Conservation (phyloP, 1,284 basidiomycete species). For the Marasmius oreades region DNA sequence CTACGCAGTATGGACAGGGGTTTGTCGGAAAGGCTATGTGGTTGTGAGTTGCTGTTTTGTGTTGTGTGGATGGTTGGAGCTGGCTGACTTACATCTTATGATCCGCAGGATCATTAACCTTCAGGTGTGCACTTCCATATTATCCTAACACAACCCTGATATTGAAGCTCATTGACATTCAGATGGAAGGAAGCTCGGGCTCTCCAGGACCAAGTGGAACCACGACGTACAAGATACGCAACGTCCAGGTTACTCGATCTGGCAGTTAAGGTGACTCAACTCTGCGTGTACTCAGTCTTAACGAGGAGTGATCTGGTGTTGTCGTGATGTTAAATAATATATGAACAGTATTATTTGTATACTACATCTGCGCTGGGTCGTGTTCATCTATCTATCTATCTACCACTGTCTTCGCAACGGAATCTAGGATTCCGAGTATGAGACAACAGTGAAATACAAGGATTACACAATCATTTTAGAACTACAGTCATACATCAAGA, state of each 20-base stretch:
- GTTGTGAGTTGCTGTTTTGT: slow-evolving; percentile 29
- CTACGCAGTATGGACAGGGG: slow-evolving; percentile 35
- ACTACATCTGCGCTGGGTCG: no score
- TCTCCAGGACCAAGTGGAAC: slow-evolving; percentile 36
- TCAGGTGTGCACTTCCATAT: slow-evolving; percentile 26
- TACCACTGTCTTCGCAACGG: no score
- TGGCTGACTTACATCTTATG: background rate
- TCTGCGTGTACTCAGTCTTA: no score
- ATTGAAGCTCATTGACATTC: background rate
- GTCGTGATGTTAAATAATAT: no score
- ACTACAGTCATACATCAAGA: no score
- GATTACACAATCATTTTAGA: no score
- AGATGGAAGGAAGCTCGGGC: slow-evolving; percentile 46
- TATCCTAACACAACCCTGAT: background rate
- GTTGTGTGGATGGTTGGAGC: background rate
- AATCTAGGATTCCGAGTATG: no score
- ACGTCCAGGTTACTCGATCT: slow-evolving; percentile 31
- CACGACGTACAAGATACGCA: slow-evolving; percentile 35
- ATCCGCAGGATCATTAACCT: slow-evolving; percentile 36
- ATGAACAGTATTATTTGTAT: no score
- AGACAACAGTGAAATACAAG: no score
- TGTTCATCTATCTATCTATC: no score
- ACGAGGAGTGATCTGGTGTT: no score
- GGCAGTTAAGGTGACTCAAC: slow-evolving; percentile 13
- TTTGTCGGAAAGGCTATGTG: slow-evolving; percentile 37